Conservation (phyloP, 805 yeast genomes). For the Saturnispora mendoncae region DNA sequence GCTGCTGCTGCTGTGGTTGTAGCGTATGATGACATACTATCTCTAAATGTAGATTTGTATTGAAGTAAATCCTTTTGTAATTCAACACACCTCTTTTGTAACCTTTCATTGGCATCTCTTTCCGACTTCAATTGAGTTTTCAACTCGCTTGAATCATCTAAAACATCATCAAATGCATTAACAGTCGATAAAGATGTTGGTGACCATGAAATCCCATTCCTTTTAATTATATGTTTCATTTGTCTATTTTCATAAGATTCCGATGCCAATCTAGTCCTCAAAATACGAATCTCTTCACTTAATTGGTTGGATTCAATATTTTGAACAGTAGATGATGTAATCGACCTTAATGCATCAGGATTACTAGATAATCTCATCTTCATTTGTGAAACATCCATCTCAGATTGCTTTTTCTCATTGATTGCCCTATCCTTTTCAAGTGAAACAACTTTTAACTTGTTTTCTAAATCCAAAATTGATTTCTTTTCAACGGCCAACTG, state of each 20-base stretch:
- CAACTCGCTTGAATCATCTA: constrained; percentile 9
- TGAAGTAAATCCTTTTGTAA: constrained; percentile 30
- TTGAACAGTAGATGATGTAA: constrained; percentile 4
- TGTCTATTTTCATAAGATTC: constrained; percentile 52
- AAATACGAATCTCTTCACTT: constrained; percentile 46
- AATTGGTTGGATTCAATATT: constrained; percentile 22
- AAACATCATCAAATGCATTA: constrained; percentile 6
- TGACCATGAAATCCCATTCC: constrained; percentile 7
- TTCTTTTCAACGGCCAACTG: constrained; percentile 25
- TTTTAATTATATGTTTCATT: constrained; percentile 33
- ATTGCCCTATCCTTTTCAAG: constrained; percentile 28
- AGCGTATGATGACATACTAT: constrained; percentile 31
- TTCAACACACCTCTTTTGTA: constrained; percentile 27
- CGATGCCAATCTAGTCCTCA: constrained; percentile 59
- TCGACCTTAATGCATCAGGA: constrained; percentile 14
- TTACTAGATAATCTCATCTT: constrained; percentile 24
- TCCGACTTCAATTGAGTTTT: constrained; percentile 20
- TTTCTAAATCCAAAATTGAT: constrained; percentile 18
- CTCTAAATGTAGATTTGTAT: constrained; percentile 23
- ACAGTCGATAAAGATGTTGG: constrained; percentile 6
- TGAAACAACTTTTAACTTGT: constrained; percentile 24
- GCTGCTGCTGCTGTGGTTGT: constrained; percentile 8
- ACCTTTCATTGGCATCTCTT: constrained; percentile 25
- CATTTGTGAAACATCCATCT: constrained; percentile 27
- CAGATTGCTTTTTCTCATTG: constrained; percentile 25